Base-by-base conservation (phyloP, 495 filamentous ascomycete genomes). In the Talaromyces adpressus region DNA sequence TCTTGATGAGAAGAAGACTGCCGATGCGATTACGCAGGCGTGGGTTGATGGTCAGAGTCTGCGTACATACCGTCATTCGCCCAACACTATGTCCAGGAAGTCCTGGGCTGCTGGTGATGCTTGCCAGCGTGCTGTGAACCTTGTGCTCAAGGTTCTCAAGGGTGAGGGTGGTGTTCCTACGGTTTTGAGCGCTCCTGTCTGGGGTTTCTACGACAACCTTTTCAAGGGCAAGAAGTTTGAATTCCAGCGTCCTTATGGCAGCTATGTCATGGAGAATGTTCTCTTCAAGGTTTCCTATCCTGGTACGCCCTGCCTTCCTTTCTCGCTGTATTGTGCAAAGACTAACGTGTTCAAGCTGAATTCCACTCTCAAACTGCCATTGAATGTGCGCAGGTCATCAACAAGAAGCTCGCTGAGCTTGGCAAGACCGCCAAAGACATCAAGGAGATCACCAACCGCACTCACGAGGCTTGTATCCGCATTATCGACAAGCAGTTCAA, bases 401-500 rank as follows among this genome's bases (percentile, higher is more conserved):
- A 94, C 79, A 80, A 82, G 70, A 86, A 92, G 76, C 86, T 98
- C 20, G 87, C 89, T 69, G 82, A 84, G 9, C 77, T 90, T 77
- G 93, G 92, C 74, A 97, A 97, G 83, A 91, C 88, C 62, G 92
- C 92, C 32, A 89, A 89, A 72, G 95, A 98, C 71, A 98, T 98
- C 79, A 91, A 96, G 78, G 85, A 82, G 57, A 85, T 98, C 71
- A 90, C 88, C 65, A 96, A 93, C 84, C 88, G 94, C 67, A 98
- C 94, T 2, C 94, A 98, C 79, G 94, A 98, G 78, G 94, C 94
- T 36, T 98, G 95, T 77, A 85, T 98, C 69, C 91, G 94, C 61
- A 98, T 98, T 78, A 98, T 98, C 71, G 94, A 98, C 84, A 98
- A 98, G 84, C 95, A 98, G 78, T 94, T 96, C 83, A 98, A 97